Percentiles rank a stretch among this genome's conserved stretches.
phyloP scores from a whole-genome alignment of 176 grass and related monocot genomes.

The Paspalum vaginatum region DNA sequence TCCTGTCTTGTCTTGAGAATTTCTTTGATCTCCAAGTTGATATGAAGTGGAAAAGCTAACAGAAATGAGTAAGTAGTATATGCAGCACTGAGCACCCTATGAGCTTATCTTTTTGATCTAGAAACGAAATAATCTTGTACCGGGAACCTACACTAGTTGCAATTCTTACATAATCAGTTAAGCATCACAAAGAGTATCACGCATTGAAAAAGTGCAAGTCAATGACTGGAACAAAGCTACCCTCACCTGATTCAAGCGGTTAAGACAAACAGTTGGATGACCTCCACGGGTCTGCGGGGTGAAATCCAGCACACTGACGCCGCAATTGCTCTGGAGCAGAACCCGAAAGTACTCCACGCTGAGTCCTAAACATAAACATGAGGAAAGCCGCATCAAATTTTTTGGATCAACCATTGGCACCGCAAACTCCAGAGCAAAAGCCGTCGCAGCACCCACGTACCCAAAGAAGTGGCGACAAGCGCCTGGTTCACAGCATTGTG shows the following conservation, averaged over 20 bases:
- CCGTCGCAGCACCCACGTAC: slow-evolving; percentile 32
- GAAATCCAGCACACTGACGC: slow-evolving; percentile 85
- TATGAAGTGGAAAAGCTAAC: background rate
- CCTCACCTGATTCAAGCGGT: slow-evolving; percentile 85
- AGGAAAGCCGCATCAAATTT: background rate
- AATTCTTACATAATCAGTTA: background rate
- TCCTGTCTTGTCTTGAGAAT: background rate
- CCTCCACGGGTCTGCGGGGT: slow-evolving; percentile 53
- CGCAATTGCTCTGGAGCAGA: slow-evolving; percentile 96
- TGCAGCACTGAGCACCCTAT: background rate
- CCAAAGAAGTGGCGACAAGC: slow-evolving; percentile 79
- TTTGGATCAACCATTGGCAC: background rate
- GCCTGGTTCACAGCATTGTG: slow-evolving; percentile 96
- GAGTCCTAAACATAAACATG: slow-evolving; percentile 58
- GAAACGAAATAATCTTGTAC: background rate
- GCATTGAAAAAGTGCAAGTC: background rate
- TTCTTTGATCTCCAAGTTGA: slow-evolving; percentile 22
- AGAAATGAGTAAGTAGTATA: background rate
- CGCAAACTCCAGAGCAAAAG: background rate
- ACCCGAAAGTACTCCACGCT: slow-evolving; percentile 71
- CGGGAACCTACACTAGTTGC: background rate
- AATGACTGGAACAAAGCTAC: background rate
- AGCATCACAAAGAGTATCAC: background rate
- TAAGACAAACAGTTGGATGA: slow-evolving; percentile 73
- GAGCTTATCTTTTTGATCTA: background rate